phyloP scores from a whole-genome alignment of 1,284 basidiomycete genomes.

The Microbotryomycetes sp. region DNA sequence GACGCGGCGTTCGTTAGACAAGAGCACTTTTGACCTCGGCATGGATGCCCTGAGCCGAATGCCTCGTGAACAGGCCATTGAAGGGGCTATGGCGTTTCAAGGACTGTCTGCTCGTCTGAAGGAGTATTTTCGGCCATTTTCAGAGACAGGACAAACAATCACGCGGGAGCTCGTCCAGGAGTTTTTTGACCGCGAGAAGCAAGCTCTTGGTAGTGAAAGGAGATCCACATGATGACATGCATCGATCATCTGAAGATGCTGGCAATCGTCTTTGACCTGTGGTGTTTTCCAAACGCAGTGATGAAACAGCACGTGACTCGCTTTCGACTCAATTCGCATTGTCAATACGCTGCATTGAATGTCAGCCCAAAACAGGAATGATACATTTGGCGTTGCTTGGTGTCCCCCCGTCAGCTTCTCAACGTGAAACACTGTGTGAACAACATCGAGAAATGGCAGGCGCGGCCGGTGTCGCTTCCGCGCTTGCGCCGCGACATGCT shows the following conservation, averaged over 20 bases:
- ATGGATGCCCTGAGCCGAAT: conserved; percentile 41
- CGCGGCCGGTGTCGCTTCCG: too few relatives aligned
- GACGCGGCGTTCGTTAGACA: conserved; percentile 26
- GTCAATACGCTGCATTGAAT: too few relatives aligned
- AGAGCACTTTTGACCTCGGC: conserved; percentile 44
- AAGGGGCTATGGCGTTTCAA: conserved; percentile 42
- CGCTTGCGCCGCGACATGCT: neutral
- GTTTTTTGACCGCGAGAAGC: conserved; percentile 38
- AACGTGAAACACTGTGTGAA: too few relatives aligned
- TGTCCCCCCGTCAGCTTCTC: too few relatives aligned
- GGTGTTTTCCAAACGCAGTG: too few relatives aligned
- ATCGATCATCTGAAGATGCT: too few relatives aligned
- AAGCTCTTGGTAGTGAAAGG: too few relatives aligned
- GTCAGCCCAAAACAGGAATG: too few relatives aligned
- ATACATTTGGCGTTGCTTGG: too few relatives aligned
- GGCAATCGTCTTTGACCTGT: too few relatives aligned
- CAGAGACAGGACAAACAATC: conserved; percentile 40
- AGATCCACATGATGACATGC: too few relatives aligned
- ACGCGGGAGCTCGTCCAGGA: conserved; percentile 41
- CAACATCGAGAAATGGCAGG: too few relatives aligned
- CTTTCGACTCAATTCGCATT: neutral
- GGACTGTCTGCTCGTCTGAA: conserved; percentile 39
- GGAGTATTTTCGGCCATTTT: conserved; percentile 43
- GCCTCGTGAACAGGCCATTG: conserved; percentile 43
- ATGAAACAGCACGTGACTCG: neutral